Base-by-base conservation (phyloP, 768 basidiomycete genomes). In the Daedalea quercina region DNA sequence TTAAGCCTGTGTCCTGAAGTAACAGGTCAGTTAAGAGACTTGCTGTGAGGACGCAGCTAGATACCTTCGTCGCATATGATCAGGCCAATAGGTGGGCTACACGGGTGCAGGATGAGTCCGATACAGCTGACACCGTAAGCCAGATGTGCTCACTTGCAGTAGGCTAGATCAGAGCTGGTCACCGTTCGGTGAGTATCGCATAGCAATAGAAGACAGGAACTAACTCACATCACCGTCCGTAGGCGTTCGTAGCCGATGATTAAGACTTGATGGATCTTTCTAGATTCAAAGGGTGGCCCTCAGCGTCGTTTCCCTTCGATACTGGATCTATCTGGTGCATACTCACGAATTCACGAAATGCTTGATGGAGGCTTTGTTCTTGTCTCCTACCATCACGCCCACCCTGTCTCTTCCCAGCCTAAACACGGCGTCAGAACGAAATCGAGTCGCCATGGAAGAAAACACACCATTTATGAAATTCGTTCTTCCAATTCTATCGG, bases 171-270 rank as follows among this genome's bases (percentile, higher is more conserved):
- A 3, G 70, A 70, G 52, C 84, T 84, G 51, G 6, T 40, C 37
- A 35, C 20, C 26, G 46, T 35, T 50, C 24, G 49, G 52, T 47
- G 20, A 53, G 43, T 19, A 31, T 31, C 4, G 6, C 33, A 37
- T 9, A 31, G 57, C 51, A 11, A 43, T 31, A 15, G 3, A 40
- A 22, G 2, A 19, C 20, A 12, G 20, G 44, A 8, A 44, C 22
- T 31, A 53, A 44, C 35, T 67, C 62, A 91, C 92, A 91, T 83
- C 7, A 93, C 83, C 17, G 81, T 85, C 44, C 91, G 74, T 33
- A 96, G 76, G 49, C 88, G 84, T 63, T 98, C 96, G 65, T 99
- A 99, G 2, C 96, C 94, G 54, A 97, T 94, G 54, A 99, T 80
- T 19, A 99, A 73, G 1, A 98, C 90, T 52, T 93, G 86, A 59